phyloP scores from a whole-genome alignment of 805 yeast genomes.

The Candida palmyrensis region DNA sequence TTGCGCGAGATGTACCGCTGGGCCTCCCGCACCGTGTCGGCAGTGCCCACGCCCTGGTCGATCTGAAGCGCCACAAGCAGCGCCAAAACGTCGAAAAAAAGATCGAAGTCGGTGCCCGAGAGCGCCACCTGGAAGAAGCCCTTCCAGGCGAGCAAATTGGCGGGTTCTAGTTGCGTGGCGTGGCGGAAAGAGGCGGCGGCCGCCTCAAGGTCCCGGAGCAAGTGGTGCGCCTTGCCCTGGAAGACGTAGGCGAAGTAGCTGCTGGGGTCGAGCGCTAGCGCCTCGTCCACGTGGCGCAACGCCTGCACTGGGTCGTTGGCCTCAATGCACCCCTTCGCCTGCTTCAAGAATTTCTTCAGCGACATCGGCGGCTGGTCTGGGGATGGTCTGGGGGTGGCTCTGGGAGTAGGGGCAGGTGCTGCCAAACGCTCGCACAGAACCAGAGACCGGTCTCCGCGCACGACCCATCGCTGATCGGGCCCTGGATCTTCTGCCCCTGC shows the following conservation, averaged over 20 bases:
- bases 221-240: conserved; percentile 63
- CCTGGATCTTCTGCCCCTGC: no score
- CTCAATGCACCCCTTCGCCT: conserved; percentile 44
- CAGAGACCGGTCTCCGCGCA: no score
- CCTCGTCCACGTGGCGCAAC: conserved; percentile 49
- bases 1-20: conserved; percentile 36
- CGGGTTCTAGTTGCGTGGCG: conserved; percentile 48
- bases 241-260: conserved; percentile 67
- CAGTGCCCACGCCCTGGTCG: conserved; percentile 39
- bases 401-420: background rate
- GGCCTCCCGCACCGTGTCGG: conserved; percentile 46
- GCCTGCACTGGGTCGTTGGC: conserved; percentile 60
- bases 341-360: conserved; percentile 23
- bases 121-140: conserved; percentile 56
- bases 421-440: no score
- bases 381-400: background rate
- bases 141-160: conserved; percentile 70
- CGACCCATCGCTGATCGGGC: no score
- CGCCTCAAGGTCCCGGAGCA: conserved; percentile 28
- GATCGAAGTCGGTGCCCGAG: conserved; percentile 28
- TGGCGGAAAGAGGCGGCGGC: conserved; percentile 41
- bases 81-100: conserved; percentile 45
- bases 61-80: conserved; percentile 36
- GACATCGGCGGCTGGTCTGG: background rate
- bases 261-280: conserved; percentile 48